Evolutionary conservation across 1,139 yeast genomes (phyloP).

Genomic region (Casaregolazyma lundiana): DNA sequence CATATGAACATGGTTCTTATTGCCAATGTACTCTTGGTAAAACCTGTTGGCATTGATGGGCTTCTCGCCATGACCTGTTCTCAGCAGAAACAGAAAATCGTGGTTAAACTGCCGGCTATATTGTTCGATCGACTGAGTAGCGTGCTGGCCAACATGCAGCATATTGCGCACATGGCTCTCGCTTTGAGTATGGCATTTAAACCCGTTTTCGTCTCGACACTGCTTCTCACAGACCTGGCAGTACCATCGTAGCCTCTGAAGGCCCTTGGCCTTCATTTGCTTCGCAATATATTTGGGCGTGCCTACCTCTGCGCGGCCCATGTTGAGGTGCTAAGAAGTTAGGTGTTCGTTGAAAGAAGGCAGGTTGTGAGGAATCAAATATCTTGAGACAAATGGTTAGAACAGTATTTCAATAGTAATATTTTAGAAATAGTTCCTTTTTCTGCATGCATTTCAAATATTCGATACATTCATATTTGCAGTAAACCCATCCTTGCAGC

Average conservation of each 20-base stretch:
- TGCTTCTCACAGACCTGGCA: conserved; percentile 92
- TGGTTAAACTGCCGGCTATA: conserved; percentile 57
- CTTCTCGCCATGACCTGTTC: conserved; percentile 76
- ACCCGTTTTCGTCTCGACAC: conserved; percentile 94
- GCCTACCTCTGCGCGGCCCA: conserved; percentile 68
- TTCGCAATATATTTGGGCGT: conserved; percentile 79
- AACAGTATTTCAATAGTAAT: too few species aligned
- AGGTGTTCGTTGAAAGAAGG: too few species aligned
- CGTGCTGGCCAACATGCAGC: conserved; percentile 38
- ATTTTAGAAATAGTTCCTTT: too few species aligned
- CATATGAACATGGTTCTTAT: conserved; percentile 82
- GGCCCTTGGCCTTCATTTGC: conserved; percentile 74
- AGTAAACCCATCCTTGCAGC: too few species aligned
- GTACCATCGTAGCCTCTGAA: conserved; percentile 79
- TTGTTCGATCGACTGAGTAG: conserved; percentile 49
- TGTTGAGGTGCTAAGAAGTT: conserved; percentile 22
- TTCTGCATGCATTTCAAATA: too few species aligned
- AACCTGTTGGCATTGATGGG: conserved; percentile 74
- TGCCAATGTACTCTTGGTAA: conserved; percentile 77
- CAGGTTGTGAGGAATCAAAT: too few species aligned
- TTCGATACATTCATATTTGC: too few species aligned
- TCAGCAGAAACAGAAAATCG: conserved; percentile 62
- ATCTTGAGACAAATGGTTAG: too few species aligned
- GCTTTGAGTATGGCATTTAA: conserved; percentile 76
- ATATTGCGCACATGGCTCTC: conserved; percentile 68